Conservation (phyloP, 2,329 filamentous ascomycete species). For the Colletotrichum trifolii region DNA sequence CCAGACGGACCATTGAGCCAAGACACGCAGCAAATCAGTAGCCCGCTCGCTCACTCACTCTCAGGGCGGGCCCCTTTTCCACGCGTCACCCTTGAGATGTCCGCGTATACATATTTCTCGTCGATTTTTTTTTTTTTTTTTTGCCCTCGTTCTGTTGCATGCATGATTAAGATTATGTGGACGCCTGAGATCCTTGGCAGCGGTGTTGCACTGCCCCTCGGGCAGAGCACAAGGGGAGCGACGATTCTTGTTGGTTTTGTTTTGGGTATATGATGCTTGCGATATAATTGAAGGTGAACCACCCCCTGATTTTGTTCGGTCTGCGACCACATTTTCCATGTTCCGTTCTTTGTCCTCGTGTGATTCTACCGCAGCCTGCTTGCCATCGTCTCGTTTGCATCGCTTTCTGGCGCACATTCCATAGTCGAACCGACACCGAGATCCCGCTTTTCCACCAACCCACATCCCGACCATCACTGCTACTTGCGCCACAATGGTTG, state of each 20-base stretch:
- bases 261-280: not conserved
- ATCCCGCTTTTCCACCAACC: not conserved
- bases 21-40: conserved; percentile 4
- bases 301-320: not conserved
- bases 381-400: no score
- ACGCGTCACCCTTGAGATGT: no score
- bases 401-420: no score
- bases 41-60: not conserved
- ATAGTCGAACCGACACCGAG: no score
- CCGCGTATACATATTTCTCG: no score
- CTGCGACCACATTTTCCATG: not conserved
- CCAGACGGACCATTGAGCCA: conserved; percentile 9
- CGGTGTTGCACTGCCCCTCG: conserved; percentile 17
- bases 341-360: conserved; percentile 6
- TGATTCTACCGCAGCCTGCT: not conserved
- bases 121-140: not conserved
- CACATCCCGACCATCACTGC: not conserved
- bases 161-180: conserved; percentile 16
- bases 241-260: conserved; percentile 12
- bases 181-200: conserved; percentile 19
- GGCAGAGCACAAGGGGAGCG: not conserved
- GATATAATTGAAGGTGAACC: conserved; percentile 11
- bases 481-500: conserved; percentile 11
- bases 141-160: not conserved
- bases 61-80: no score